These are phyloP conservation scores for Ramicandelaber brevisporus DNA, from an alignment of 192 early-diverging fungal genomes.

Conservation along the genomic window DNA sequence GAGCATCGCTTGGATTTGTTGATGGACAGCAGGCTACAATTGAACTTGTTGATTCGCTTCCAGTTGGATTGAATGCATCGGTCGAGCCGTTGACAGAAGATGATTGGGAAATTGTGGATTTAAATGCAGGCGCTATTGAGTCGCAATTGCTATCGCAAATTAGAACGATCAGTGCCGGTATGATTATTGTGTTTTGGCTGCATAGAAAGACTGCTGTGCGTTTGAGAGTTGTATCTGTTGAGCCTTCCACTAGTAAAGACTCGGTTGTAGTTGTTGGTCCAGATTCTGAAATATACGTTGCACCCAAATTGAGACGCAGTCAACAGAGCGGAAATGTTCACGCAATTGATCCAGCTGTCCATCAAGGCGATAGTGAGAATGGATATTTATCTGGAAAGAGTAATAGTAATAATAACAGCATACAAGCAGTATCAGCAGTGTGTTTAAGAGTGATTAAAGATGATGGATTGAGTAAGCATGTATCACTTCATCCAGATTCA, in stretches of 20 bases:
- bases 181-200: conserved; percentile 52
- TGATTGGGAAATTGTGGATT: conserved; percentile 64
- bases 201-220: conserved; percentile 33
- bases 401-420: too few relatives aligned
- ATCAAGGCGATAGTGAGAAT: too few relatives aligned
- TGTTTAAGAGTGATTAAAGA: too few relatives aligned
- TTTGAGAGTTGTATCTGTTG: conserved; percentile 29
- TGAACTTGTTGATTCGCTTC: conserved; percentile 25
- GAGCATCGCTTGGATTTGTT: conserved; percentile 26
- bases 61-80: conserved; percentile 25
- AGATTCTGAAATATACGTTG: conserved; percentile 47
- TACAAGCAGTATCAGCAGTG: too few relatives aligned
- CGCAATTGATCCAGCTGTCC: neutral
- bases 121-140: conserved; percentile 49
- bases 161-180: conserved; percentile 30
- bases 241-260: conserved; percentile 6
- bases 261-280: conserved; percentile 22
- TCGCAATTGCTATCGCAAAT: conserved; percentile 37
- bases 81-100: conserved; percentile 43
- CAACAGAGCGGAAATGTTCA: neutral
- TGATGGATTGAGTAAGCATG: too few relatives aligned
- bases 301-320: conserved; percentile 29
- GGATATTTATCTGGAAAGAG: too few relatives aligned
- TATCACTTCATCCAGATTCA: conserved; percentile 4
- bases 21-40: conserved; percentile 31